These are phyloP conservation scores for Lepidium didymum DNA, from an alignment of 345 rosid species.

Conservation along the genomic window DNA sequence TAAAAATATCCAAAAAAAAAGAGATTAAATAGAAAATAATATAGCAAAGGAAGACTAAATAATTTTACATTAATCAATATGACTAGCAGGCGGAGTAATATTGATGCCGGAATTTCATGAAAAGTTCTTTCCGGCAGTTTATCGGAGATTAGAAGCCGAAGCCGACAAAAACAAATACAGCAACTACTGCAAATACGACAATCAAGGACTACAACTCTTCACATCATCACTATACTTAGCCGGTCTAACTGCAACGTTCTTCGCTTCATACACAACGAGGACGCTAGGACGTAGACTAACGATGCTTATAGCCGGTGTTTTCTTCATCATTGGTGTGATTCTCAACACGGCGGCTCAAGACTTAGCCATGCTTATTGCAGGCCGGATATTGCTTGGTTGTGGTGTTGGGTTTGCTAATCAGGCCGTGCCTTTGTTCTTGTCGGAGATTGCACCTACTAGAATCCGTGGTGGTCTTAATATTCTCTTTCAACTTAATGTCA, in stretches of 20 bases:
- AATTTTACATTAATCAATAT: neutral
- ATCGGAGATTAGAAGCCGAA: constrained; percentile 31
- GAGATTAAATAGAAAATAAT: neutral
- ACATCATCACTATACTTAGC: constrained; percentile 93
- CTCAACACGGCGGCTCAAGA: constrained; percentile 74
- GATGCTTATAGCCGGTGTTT: constrained; percentile 87
- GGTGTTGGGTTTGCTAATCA: constrained; percentile 97
- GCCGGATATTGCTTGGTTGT: constrained; percentile 82
- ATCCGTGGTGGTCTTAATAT: constrained; percentile 93
- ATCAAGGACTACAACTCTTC: constrained; percentile 81
- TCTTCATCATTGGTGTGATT: constrained; percentile 66
- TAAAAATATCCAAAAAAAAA: no score
- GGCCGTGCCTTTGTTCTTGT: constrained; percentile 91
- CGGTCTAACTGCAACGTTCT: constrained; percentile 79
- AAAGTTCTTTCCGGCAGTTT: constrained; percentile 77
- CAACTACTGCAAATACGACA: constrained; percentile 91
- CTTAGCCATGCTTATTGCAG: constrained; percentile 86
- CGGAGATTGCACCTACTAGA: constrained; percentile 94
- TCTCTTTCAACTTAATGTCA: constrained; percentile 87
- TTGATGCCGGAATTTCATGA: constrained; percentile 67
- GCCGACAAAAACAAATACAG: constrained; percentile 23
- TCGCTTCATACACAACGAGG: constrained; percentile 90
- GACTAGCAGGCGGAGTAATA: constrained; percentile 79
- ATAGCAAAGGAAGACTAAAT: neutral
- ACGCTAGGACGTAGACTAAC: constrained; percentile 65